Evolutionary conservation across 495 filamentous ascomycete genomes (phyloP).

Genomic region (Chlorociboria aeruginascens): DNA sequence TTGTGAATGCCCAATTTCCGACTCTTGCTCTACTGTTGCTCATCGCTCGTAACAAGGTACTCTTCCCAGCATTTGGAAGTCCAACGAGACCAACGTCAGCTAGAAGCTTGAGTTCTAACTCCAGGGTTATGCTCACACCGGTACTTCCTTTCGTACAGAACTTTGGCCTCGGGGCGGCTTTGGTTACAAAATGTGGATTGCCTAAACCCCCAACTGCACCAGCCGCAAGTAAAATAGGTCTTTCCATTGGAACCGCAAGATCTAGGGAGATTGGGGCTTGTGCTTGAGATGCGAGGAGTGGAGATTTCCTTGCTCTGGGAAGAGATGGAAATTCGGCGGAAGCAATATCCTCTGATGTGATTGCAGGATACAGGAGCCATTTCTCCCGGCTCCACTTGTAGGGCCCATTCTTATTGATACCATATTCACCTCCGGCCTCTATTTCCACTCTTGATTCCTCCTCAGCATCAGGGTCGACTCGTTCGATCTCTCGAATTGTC

Average conservation of each 20-base stretch:
- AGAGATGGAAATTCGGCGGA: conserved; percentile 46
- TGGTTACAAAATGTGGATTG: conserved; percentile 82
- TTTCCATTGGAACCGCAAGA: conserved; percentile 65
- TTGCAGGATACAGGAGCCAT: conserved; percentile 76
- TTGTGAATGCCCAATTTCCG: conserved; percentile 95
- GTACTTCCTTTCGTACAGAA: conserved; percentile 80
- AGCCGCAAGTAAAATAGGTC: conserved; percentile 78
- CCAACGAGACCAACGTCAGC: conserved; percentile 93
- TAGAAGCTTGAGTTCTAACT: conserved; percentile 87
- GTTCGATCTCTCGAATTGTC: conserved; percentile 67
- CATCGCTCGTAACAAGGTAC: conserved; percentile 77
- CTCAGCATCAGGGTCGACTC: conserved; percentile 65
- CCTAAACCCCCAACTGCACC: conserved; percentile 84
- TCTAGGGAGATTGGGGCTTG: conserved; percentile 66
- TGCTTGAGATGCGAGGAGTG: conserved; percentile 50
- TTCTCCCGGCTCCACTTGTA: conserved; percentile 42
- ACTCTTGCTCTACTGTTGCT: conserved; percentile 78
- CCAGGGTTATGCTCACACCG: conserved; percentile 64
- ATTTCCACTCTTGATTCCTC: conserved; percentile 33
- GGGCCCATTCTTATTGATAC: conserved; percentile 4
- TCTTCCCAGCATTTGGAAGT: conserved; percentile 92
- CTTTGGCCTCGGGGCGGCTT: conserved; percentile 55
- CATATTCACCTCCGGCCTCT: conserved; percentile 26
- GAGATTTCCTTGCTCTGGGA: conserved; percentile 41
- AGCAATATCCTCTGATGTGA: conserved; percentile 53